A percentile compares a stretch with the other conserved stretches of the same genome.
Evolutionary conservation across 306 rosid genomes (phyloP).

Genomic region (Citrullus colocynthis): DNA sequence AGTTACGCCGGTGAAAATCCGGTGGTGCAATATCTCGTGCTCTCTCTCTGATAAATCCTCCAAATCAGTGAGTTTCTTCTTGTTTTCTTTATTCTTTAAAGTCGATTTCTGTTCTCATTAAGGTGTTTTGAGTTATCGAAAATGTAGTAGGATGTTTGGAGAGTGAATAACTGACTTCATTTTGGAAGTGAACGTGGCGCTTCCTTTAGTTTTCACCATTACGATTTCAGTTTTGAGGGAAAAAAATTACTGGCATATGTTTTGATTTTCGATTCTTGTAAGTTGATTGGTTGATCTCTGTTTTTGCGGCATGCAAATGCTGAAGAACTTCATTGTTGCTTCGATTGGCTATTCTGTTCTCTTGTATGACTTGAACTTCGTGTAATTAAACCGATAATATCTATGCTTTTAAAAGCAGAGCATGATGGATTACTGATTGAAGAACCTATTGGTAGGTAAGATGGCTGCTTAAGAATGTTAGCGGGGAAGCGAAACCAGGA

Average conservation of each 20-base stretch:
- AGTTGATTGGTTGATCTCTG: background rate
- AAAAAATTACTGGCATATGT: background rate
- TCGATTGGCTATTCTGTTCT: background rate
- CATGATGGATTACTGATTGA: background rate
- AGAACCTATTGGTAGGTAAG: constrained; percentile 35
- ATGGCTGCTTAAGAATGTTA: constrained; percentile 59
- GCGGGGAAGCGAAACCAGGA: constrained; percentile 84
- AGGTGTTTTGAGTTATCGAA: background rate
- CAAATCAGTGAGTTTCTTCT: constrained; percentile 34
- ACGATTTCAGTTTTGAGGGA: background rate
- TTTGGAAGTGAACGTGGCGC: background rate
- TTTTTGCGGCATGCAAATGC: background rate
- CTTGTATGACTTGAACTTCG: background rate
- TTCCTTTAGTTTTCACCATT: background rate
- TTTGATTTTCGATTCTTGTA: background rate
- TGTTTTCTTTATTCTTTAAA: background rate
- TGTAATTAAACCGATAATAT: background rate
- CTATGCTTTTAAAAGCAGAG: background rate
- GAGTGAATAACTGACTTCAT: background rate
- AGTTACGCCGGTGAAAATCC: constrained; percentile 58
- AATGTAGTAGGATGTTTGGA: background rate
- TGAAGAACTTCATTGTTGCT: background rate
- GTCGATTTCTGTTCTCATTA: background rate
- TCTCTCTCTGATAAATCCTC: constrained; percentile 54
- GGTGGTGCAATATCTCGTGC: constrained; percentile 66